Conservation (phyloP, 495 filamentous ascomycete genomes). For the Lentithecium fluviatile region DNA sequence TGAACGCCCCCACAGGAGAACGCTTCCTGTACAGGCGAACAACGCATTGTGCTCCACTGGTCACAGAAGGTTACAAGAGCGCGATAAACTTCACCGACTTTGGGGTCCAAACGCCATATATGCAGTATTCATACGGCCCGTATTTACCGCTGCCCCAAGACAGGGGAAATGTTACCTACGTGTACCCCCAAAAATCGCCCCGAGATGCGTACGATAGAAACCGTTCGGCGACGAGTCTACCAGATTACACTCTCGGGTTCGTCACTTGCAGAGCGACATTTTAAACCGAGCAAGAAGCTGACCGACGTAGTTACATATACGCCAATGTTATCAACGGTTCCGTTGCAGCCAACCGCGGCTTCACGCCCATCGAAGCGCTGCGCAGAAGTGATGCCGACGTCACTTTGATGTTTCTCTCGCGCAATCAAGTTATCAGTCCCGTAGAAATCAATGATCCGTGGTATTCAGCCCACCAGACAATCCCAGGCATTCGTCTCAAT, state of each 20-base stretch:
- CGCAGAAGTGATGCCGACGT: background rate
- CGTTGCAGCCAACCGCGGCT: background rate
- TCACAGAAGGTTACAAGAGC: background rate
- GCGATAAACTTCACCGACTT: background rate
- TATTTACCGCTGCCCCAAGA: background rate
- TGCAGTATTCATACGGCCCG: background rate
- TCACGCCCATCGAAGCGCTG: background rate
- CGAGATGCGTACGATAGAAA: background rate
- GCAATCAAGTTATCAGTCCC: background rate
- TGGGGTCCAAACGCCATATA: background rate
- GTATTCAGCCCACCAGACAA: background rate
- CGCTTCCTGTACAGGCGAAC: background rate
- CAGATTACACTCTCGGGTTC: background rate
- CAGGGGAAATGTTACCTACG: background rate
- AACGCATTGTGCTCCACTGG: slow-evolving; percentile 8
- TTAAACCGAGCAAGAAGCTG: no score
- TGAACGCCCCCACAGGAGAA: slow-evolving; percentile 18
- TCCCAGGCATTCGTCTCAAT: background rate
- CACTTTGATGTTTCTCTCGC: background rate
- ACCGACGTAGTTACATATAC: background rate
- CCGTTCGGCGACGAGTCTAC: background rate
- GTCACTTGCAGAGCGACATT: no score
- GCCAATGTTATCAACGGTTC: background rate
- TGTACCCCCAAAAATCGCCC: background rate
- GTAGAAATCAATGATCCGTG: background rate